Evolutionary conservation across 1,284 basidiomycete genomes (phyloP).

Genomic region (Melampsora americana): DNA sequence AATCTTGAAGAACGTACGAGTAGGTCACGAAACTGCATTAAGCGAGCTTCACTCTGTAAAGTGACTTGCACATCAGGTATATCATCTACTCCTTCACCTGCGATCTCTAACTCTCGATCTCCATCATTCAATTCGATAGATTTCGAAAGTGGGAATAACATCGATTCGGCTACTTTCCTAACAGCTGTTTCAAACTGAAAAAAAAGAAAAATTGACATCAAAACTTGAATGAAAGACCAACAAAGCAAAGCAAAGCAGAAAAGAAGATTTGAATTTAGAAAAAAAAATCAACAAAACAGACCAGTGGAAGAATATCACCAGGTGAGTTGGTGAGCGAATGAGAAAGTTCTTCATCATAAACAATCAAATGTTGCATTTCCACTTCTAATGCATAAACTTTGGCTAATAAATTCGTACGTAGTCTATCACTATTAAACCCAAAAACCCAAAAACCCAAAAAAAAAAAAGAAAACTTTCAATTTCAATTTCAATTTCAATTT

Average conservation of each 20-base stretch:
- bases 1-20: conserved; percentile 57
- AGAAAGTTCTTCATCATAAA: conserved; percentile 90
- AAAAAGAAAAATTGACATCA: too few species aligned
- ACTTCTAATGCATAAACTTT: conserved; percentile 90
- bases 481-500: too few species aligned
- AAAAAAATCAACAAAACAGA: too few species aligned
- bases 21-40: conserved; percentile 89
- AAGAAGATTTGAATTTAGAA: conserved; percentile 9
- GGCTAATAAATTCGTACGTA: conserved; percentile 81
- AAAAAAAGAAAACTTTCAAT: too few species aligned
- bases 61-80: conserved; percentile 86
- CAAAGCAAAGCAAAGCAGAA: too few species aligned
- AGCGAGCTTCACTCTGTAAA: conserved; percentile 79
- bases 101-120: conserved; percentile 46
- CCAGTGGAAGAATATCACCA: conserved; percentile 81
- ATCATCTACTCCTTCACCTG: conserved; percentile 59
- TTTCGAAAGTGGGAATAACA: conserved; percentile 57
- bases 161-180: conserved; percentile 54
- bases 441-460: conserved; percentile 6
- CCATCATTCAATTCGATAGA: conserved; percentile 52
- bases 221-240: not conserved
- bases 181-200: conserved; percentile 81
- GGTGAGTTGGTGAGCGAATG: conserved; percentile 85
- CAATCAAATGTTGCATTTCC: conserved; percentile 80
- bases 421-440: conserved; percentile 66